Conservation (phyloP, 164 flowering plant genomes). For the Berberis thunbergii region DNA sequence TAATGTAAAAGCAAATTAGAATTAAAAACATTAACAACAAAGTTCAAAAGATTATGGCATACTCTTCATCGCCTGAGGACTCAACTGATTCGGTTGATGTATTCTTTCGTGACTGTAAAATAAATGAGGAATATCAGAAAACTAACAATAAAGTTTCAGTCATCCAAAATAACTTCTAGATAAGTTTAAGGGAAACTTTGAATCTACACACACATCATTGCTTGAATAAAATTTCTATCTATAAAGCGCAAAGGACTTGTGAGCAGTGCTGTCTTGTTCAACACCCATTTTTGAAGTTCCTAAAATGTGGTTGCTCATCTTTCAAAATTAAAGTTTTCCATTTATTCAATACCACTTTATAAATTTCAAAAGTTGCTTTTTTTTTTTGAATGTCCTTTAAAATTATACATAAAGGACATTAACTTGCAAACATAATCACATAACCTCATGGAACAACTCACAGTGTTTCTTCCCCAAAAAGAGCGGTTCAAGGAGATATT, state of each 20-base stretch:
- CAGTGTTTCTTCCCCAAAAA: constrained; percentile 86
- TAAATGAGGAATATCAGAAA: constrained; percentile 2
- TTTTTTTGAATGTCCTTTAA: no score
- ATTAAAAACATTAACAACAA: not conserved
- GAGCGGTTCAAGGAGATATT: constrained; percentile 50
- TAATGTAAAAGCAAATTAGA: not conserved
- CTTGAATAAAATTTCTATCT: no score
- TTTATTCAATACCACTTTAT: no score
- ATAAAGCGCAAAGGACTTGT: no score
- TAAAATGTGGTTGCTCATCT: no score
- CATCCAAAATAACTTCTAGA: not conserved
- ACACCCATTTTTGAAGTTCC: no score
- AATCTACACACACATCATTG: no score
- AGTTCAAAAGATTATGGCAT: constrained; percentile 20
- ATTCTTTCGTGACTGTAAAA: constrained; percentile 64
- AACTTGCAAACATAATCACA: no score
- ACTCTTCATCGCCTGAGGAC: constrained; percentile 99
- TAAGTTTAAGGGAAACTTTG: not conserved
- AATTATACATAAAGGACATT: not conserved
- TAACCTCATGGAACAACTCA: constrained; percentile 30
- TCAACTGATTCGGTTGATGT: constrained; percentile 80
- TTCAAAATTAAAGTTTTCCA: no score
- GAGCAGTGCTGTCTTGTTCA: no score
- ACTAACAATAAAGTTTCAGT: not conserved
- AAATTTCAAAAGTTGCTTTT: no score